Conservation (phyloP, 1,284 basidiomycete genomes). For the Trametes pubescens region DNA sequence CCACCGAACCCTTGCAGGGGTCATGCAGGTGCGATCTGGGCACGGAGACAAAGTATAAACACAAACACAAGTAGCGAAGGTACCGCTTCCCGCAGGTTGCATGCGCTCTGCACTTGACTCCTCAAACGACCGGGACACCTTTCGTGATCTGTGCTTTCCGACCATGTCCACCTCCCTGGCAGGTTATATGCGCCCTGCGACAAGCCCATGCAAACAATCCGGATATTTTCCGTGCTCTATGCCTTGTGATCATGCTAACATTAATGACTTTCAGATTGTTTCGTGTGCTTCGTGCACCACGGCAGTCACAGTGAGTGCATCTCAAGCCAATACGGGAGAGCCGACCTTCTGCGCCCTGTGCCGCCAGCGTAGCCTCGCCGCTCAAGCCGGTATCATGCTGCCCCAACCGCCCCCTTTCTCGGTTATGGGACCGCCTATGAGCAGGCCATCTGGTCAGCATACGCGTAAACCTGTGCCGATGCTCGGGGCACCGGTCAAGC, state of each 20-base stretch:
- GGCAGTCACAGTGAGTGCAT: neutral
- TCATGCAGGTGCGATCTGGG: too few relatives aligned
- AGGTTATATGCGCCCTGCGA: too few relatives aligned
- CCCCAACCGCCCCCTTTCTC: neutral
- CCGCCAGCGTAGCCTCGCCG: neutral
- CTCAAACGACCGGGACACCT: too few relatives aligned
- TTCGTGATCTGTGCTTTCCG: too few relatives aligned
- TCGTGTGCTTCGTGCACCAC: conserved; percentile 3
- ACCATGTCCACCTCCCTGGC: too few relatives aligned
- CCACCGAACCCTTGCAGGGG: too few relatives aligned
- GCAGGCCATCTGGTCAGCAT: neutral
- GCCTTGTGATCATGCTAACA: neutral
- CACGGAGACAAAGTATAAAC: too few relatives aligned
- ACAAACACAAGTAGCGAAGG: too few relatives aligned
- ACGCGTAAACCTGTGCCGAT: neutral
- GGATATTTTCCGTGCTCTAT: too few relatives aligned
- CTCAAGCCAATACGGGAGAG: neutral
- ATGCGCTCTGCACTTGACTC: too few relatives aligned
- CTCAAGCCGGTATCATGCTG: conserved; percentile 4
- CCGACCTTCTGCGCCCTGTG: neutral
- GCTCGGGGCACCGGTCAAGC: neutral
- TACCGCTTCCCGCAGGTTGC: too few relatives aligned
- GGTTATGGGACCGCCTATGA: conserved; percentile 8
- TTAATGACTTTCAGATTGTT: neutral
- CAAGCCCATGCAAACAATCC: too few relatives aligned